phyloP scores from a whole-genome alignment of 257 asterid genomes.

The Solanum peruvianum region DNA sequence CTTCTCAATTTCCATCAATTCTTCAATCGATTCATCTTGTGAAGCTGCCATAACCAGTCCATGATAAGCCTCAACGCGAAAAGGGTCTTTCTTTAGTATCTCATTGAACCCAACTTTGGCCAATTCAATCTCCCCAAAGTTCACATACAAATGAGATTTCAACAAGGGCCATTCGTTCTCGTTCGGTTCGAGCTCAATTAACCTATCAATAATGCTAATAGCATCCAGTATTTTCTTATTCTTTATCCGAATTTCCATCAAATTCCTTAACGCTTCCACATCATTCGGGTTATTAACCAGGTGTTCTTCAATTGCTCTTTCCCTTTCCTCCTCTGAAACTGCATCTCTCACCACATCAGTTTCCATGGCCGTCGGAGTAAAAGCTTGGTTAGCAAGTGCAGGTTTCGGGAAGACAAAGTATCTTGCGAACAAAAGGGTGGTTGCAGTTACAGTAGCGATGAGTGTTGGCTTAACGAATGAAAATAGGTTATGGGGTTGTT shows the following conservation, averaged over 20 bases:
- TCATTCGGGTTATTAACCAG: slow-evolving; percentile 46
- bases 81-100: slow-evolving; percentile 55
- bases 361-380: slow-evolving; percentile 22
- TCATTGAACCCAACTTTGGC: slow-evolving; percentile 57
- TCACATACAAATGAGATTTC: slow-evolving; percentile 61
- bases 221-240: slow-evolving; percentile 47
- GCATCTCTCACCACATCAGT: slow-evolving; percentile 12
- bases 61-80: slow-evolving; percentile 77
- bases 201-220: slow-evolving; percentile 34
- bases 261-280: slow-evolving; percentile 25
- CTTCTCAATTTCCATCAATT: slow-evolving; percentile 30
- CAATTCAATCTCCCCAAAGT: slow-evolving; percentile 37
- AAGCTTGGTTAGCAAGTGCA: neutral
- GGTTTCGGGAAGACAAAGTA: slow-evolving; percentile 9
- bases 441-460: slow-evolving; percentile 17
- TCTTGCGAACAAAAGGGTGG: slow-evolving; percentile 13
- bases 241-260: slow-evolving; percentile 72
- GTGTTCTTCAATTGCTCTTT: slow-evolving; percentile 32
- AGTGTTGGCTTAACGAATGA: slow-evolving; percentile 11
- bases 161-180: slow-evolving; percentile 79
- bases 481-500: neutral
- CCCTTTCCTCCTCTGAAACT: slow-evolving; percentile 31
- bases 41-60: slow-evolving; percentile 75
- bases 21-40: slow-evolving; percentile 39
- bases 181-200: slow-evolving; percentile 57